Base-by-base conservation (phyloP, 495 filamentous ascomycete genomes). In the Annulohypoxylon stygium region DNA sequence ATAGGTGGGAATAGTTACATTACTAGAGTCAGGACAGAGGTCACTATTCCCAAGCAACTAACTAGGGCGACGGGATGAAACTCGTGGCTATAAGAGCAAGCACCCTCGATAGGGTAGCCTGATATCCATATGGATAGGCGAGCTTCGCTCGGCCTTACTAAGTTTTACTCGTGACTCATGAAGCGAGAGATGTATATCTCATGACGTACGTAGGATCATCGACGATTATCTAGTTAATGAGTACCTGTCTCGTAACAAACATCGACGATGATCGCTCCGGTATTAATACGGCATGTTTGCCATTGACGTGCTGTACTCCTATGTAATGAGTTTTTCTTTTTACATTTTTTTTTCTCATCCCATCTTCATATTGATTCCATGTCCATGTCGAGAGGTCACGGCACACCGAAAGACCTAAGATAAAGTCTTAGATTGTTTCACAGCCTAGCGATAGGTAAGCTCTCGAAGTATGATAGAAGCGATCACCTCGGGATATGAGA, bases 361-460 rank as follows among this genome's bases (percentile, higher is more conserved):
- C 54, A 39, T 58, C 12, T 39, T 18, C 54, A 23, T 58, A 14
- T 20, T 54, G 25, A 54, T 54, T 25, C 33, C 54, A 39, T 58
- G 54, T 58, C 34, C 54, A 58, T 58, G 54, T 39, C 54, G 30
- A 25, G 33, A 37, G 18, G 6, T 36, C 53, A 16, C 36, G 25
- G 18, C 33, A 57, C n/a, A 57, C 26, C 55, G 57, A 18, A 10
- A 3, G 23, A 37, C 10, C 39, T 12, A 60, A 43, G 20, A 36
- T 63, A 50, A 10, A 16, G 41, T 51, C 45, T 63, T 50, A 14
- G 45, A 63, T 63, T 63, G 43, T 63, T 63, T 63, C 60, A 51
- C 33, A 48, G 25, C 63, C 25, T 66, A 55, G 39, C 33, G 33
- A 57, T 33, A 26, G 30, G 25, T 36, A 60, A 39, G n/a, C n/a